phyloP scores from a whole-genome alignment of 208 protist species.

The Trypanosoma lewisi region DNA sequence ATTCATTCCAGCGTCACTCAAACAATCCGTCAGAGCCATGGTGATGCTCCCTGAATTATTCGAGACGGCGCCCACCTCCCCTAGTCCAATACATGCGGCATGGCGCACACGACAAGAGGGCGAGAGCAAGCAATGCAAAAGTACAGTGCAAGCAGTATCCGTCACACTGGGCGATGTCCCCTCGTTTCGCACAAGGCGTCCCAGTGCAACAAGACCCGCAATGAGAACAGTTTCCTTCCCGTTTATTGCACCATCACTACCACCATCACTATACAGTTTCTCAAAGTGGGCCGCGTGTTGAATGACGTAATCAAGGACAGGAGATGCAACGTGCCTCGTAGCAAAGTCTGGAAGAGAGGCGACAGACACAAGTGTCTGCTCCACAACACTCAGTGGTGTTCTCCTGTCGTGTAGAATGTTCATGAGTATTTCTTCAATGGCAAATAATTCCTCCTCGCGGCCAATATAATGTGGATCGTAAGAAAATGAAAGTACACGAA shows the following conservation, averaged over 20 bases:
- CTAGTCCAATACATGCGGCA: slow-evolving; percentile 57
- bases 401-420: slow-evolving; percentile 21
- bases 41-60: slow-evolving; percentile 15
- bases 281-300: slow-evolving; percentile 13
- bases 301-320: slow-evolving; percentile 59
- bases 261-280: no score
- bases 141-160: slow-evolving; percentile 21
- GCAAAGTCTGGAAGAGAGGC: slow-evolving; percentile 47
- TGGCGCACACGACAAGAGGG: slow-evolving; percentile 48
- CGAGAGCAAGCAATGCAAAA: slow-evolving; percentile 31
- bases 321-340: slow-evolving; percentile 41
- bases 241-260: not conserved
- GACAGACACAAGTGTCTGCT: slow-evolving; percentile 61
- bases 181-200: slow-evolving; percentile 35
- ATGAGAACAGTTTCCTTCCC: slow-evolving; percentile 41
- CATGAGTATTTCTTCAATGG: slow-evolving; percentile 49
- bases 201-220: slow-evolving; percentile 41
- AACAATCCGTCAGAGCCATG: slow-evolving; percentile 3
- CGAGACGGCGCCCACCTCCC: slow-evolving; percentile 30
- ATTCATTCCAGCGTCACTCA: slow-evolving; percentile 25
- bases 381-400: slow-evolving; percentile 31
- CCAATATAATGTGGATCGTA: slow-evolving; percentile 40
- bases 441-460: slow-evolving; percentile 46
- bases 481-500: slow-evolving; percentile 39
- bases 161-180: slow-evolving; percentile 18